phyloP scores from a whole-genome alignment of 1,139 yeast species.

The Pichia sp. region DNA sequence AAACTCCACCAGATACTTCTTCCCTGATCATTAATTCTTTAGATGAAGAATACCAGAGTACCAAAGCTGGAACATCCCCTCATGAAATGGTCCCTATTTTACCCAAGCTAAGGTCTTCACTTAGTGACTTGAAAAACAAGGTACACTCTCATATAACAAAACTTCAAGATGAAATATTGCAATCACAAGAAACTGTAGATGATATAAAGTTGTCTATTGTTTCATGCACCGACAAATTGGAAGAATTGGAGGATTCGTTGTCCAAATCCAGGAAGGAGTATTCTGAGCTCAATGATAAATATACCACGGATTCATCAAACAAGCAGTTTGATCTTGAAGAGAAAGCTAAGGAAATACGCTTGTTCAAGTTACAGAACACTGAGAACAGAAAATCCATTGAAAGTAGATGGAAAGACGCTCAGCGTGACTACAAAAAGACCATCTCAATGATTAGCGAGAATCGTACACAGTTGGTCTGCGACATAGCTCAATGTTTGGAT shows the following conservation, averaged over 20 bases:
- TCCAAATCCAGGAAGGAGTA: slow-evolving; percentile 27
- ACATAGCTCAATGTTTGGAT: slow-evolving; percentile 55
- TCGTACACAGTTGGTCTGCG: slow-evolving; percentile 47
- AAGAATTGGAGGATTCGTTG: slow-evolving; percentile 54
- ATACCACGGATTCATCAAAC: slow-evolving; percentile 50
- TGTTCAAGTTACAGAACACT: slow-evolving; percentile 48
- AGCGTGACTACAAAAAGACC: slow-evolving; percentile 52
- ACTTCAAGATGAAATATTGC: slow-evolving; percentile 55
- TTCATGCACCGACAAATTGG: slow-evolving; percentile 57
- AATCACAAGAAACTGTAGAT: slow-evolving; percentile 59
- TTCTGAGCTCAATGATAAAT: slow-evolving; percentile 40
- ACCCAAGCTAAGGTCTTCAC: slow-evolving; percentile 21
- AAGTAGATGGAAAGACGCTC: slow-evolving; percentile 51
- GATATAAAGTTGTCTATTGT: slow-evolving; percentile 48
- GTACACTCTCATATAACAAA: slow-evolving; percentile 28
- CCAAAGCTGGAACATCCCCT: slow-evolving; percentile 39
- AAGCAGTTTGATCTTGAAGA: slow-evolving; percentile 22
- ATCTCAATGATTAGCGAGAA: slow-evolving; percentile 45
- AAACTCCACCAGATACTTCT: slow-evolving; percentile 18
- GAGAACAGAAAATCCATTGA: slow-evolving; percentile 55
- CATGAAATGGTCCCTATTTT: slow-evolving; percentile 31
- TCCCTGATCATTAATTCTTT: slow-evolving; percentile 23
- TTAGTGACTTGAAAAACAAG: slow-evolving; percentile 36
- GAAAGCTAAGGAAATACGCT: slow-evolving; percentile 49
- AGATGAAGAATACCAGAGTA: slow-evolving; percentile 23